Conservation (phyloP, 2,329 filamentous ascomycete genomes). For the Ascomycota sp. region DNA sequence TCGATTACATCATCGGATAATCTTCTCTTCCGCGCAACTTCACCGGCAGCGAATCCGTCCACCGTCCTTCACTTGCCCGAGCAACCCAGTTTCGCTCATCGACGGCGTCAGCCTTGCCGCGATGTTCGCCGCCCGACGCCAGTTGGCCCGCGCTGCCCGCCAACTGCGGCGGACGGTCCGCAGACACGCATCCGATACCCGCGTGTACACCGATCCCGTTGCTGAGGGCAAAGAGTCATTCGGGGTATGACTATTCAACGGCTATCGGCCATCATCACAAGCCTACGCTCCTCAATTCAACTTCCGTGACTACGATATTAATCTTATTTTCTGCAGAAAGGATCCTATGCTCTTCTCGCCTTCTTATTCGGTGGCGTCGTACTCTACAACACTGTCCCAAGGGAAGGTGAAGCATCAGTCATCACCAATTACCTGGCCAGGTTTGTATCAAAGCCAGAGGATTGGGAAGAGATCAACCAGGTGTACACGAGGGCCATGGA, state of each 20-base stretch:
- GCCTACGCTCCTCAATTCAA: background rate
- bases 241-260: conserved; percentile 24
- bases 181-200: conserved; percentile 31
- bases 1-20: too few relatives aligned
- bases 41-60: too few relatives aligned
- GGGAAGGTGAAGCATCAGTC: conserved; percentile 26
- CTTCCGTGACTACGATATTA: background rate
- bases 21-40: too few relatives aligned
- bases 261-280: too few relatives aligned
- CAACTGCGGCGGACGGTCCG: conserved; percentile 18
- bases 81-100: too few relatives aligned
- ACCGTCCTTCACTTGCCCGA: too few relatives aligned
- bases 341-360: conserved; percentile 24
- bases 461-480: conserved; percentile 29
- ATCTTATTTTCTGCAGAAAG: conserved; percentile 14
- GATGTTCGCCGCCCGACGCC: conserved; percentile 23
- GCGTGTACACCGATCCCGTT: conserved; percentile 23
- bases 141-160: conserved; percentile 17
- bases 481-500: conserved; percentile 28
- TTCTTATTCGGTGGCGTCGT: conserved; percentile 21
- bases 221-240: conserved; percentile 29
- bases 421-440: conserved; percentile 23
- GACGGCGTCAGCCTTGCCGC: too few relatives aligned
- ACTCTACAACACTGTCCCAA: conserved; percentile 26
- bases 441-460: conserved; percentile 23